Evolutionary conservation across 805 yeast genomes (phyloP), one percentile per base, ranked within the genome.

Genomic region (Yarrowia divulgata): DNA sequence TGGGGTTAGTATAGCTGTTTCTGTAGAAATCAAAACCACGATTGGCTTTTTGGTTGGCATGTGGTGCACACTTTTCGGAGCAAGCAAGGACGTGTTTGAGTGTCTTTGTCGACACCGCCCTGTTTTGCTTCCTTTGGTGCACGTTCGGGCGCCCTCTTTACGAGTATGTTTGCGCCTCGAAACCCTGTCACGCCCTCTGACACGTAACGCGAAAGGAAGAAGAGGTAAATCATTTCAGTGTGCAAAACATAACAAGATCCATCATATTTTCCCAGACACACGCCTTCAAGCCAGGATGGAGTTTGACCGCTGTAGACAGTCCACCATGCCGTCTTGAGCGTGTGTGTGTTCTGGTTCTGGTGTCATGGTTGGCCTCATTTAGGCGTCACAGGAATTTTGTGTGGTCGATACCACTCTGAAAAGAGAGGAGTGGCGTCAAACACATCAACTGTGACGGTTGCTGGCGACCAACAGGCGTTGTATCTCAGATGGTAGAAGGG

Each of bases 1-100:
- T 81, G 75, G 14, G 68, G 73, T 54, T 67, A 57, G 70, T 50
- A 46, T 6, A 10, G 29, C 39, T 50, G 37, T 4, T n/a, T 34
- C 8, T 32, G 37, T 16, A 7, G n/a, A 46, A 46, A 46, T 19
- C 32, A 46, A 54, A 37, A 18, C 12, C 62, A 5, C 12, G 39
- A 39, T 68, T 50, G 48, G 29, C 50, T 29, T 54, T 49, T 52
- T n/a, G 42, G 40, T 35, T 34, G 42, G 62, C 46, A 18, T 55
- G 43, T 19, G 46, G 43, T 19, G 62, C 46, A 55, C 43, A 32
- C 64, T 32, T 57, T 57, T 42, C 49, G 16, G 34, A 54, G 60
- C 34, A 37, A 54, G 29, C 42, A 10, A 34, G 29, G 49, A 18
- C 49, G 49, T 45, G 49, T 45, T 45, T 45, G 7, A 7, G 40